Conservation (phyloP, 2,329 filamentous ascomycete species). For the Triangularia setosa region DNA sequence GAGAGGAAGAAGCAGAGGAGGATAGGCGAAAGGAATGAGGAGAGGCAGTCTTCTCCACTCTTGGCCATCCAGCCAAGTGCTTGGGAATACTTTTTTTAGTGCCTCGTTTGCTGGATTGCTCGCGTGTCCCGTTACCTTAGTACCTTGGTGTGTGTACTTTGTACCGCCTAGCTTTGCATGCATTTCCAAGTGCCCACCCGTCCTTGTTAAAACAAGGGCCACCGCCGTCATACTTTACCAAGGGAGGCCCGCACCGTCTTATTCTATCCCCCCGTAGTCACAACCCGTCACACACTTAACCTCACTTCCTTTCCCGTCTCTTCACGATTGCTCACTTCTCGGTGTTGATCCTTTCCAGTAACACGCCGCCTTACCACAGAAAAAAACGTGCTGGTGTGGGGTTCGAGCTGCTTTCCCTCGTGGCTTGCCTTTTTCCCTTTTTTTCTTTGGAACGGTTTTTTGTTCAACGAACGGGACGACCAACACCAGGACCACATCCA, state of each 20-base stretch:
- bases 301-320: neutral
- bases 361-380: neutral
- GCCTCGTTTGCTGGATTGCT: neutral
- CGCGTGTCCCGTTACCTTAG: neutral
- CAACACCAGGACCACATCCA: neutral
- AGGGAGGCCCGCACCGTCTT: too few relatives aligned
- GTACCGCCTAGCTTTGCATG: neutral
- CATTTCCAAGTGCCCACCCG: neutral
- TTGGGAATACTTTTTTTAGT: neutral
- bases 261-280: neutral
- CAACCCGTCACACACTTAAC: slow-evolving; percentile 7
- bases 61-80: neutral
- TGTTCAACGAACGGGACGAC: neutral
- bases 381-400: neutral
- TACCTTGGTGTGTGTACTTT: neutral
- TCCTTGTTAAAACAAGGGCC: slow-evolving; percentile 1
- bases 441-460: neutral
- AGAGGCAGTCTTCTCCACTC: neutral
- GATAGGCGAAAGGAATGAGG: neutral
- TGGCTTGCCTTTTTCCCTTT: neutral
- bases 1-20: neutral
- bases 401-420: neutral
- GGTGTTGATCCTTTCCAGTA: neutral
- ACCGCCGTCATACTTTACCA: slow-evolving; percentile 6
- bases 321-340: neutral